Base-by-base conservation (phyloP, 2,329 filamentous ascomycete genomes). In the Sporothrix curviconia region DNA sequence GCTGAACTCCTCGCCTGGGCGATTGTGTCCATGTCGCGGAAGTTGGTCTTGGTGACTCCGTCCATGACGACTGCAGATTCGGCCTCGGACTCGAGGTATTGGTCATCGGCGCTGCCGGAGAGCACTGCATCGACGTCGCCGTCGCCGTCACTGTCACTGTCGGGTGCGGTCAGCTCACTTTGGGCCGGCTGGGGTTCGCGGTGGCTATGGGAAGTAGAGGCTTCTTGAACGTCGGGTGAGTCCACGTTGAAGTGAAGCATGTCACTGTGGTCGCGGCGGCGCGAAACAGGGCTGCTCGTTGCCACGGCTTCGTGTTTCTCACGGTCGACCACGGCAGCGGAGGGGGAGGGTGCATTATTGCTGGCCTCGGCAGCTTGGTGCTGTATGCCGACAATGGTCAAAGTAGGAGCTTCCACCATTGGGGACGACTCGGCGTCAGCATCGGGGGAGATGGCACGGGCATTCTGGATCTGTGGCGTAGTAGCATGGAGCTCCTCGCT, bases 1-100 rank as follows among this genome's bases (percentile, higher is more conserved):
- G 59, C 63, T 66, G 11, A 66, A 66, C 39, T 66, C 65, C n/a
- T 68, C 66, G 3, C 64, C 24, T 66, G 56, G 24, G 66, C 67
- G 28, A 66, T 66, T 15, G 67, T 64, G 37, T 65, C 65, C 4
- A 60, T 62, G 17, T 69, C 68, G 24, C 69, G 66, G 30, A 56
- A 53, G 39, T 58, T 59, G 37, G 34, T 52, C 7, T 44, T 43
- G 19, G 42, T 58, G 42, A 44, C 52, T n/a, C n/a, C n/a, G n/a
- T n/a, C n/a, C n/a, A n/a, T n/a, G n/a, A n/a, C n/a, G n/a, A n/a
- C n/a, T n/a, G 55, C 14, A 52, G 42, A n/a, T 64, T 49, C 43
- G 34, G 42, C 37, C 9, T 69, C 68, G 37, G 67, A 70, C 51
- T 65, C 32, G 4, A 22, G 52, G 3, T 36, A 22, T 6, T 36